A percentile compares a stretch with the other conserved stretches of the same genome.
Evolutionary conservation across 805 yeast genomes (phyloP).

Genomic region (Aciculoconidium aculeatum): DNA sequence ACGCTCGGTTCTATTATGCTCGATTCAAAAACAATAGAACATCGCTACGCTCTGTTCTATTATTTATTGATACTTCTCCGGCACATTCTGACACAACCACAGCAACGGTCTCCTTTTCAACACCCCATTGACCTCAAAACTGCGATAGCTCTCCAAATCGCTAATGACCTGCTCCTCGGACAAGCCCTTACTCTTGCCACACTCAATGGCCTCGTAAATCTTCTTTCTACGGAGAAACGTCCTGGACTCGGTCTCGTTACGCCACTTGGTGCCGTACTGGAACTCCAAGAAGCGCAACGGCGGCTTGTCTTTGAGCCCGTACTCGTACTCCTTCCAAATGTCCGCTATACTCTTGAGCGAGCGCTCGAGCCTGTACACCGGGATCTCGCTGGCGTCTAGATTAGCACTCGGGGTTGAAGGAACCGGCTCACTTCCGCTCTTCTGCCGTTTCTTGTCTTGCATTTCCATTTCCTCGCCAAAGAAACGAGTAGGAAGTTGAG

Average conservation of each 20-base stretch:
- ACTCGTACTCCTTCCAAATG: slow-evolving; percentile 53
- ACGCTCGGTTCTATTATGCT: not conserved
- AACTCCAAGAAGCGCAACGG: slow-evolving; percentile 45
- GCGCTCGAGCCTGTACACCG: slow-evolving; percentile 10
- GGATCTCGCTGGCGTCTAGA: slow-evolving; percentile 4
- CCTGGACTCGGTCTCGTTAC: slow-evolving; percentile 49
- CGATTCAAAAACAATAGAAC: not conserved
- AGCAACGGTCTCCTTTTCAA: slow-evolving; percentile 24
- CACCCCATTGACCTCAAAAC: slow-evolving; percentile 33
- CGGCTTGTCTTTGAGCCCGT: slow-evolving; percentile 47
- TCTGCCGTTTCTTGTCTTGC: not conserved
- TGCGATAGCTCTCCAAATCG: slow-evolving; percentile 42
- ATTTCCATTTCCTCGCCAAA: slow-evolving; percentile 3
- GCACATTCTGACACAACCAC: slow-evolving; percentile 12
- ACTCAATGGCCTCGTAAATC: slow-evolving; percentile 50
- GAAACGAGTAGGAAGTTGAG: slow-evolving; percentile 3
- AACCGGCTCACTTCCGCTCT: slow-evolving; percentile 1
- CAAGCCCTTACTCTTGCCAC: slow-evolving; percentile 41
- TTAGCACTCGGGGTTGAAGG: not conserved
- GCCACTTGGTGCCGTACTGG: slow-evolving; percentile 49
- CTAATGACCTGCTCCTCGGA: slow-evolving; percentile 37
- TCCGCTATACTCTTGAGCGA: slow-evolving; percentile 22
- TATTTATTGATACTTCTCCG: slow-evolving; percentile 11
- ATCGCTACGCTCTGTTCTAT: not conserved
- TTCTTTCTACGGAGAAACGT: slow-evolving; percentile 49